Conservation (phyloP, 495 filamentous ascomycete genomes). For the Cercophora newfieldiana region DNA sequence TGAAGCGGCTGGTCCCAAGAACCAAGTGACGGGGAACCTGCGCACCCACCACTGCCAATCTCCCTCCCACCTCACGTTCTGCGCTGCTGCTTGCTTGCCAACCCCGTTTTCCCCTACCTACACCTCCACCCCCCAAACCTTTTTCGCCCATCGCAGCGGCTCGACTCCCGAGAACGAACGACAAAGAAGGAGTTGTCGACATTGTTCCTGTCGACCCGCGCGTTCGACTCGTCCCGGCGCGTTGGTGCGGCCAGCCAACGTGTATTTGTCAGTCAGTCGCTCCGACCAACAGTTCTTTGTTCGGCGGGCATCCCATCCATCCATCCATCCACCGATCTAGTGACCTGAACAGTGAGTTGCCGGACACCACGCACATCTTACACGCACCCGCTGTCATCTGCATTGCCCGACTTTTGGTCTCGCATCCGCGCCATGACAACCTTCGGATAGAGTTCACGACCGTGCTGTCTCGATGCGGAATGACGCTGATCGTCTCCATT, state of each 20-base stretch:
- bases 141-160: not conserved
- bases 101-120: not conserved
- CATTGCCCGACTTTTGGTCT: not conserved
- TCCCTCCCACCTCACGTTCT: not conserved
- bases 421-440: not conserved
- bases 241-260: not conserved
- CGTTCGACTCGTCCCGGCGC: not conserved
- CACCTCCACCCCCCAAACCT: not conserved
- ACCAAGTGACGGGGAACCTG: too few species aligned
- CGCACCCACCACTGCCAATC: slow-evolving; percentile 4
- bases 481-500: not conserved
- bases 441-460: not conserved
- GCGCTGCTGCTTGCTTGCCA: not conserved
- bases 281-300: not conserved
- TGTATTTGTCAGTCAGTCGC: not conserved
- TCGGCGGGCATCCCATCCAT: too few species aligned
- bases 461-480: not conserved
- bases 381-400: slow-evolving; percentile 4
- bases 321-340: not conserved
- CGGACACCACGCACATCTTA: not conserved
- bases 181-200: not conserved
- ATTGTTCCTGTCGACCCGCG: not conserved
- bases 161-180: not conserved
- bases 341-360: not conserved
- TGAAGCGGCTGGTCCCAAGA: not conserved